phyloP scores from a whole-genome alignment of 306 rosid species.

The Dryas alaskensis region DNA sequence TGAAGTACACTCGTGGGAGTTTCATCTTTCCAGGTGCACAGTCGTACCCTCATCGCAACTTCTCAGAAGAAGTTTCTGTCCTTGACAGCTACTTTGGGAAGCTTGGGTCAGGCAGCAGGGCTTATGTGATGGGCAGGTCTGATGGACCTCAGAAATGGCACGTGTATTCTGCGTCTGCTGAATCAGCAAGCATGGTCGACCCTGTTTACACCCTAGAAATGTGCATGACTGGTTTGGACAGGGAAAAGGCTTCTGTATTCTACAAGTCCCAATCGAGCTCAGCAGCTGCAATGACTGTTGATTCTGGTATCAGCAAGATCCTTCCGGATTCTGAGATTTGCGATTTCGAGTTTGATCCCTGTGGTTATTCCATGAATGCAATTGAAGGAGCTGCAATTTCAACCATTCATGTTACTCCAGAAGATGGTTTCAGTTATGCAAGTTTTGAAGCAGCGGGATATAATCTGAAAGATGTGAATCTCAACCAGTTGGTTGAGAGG shows the following conservation, averaged over 20 bases:
- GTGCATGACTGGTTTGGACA: constrained; percentile 71
- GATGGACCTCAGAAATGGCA: constrained; percentile 57
- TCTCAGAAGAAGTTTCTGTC: constrained; percentile 51
- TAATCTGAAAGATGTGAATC: constrained; percentile 33
- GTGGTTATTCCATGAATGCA: constrained; percentile 71
- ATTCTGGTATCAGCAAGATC: constrained; percentile 62
- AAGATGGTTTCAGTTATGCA: constrained; percentile 64
- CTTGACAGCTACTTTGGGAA: constrained; percentile 52
- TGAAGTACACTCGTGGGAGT: constrained; percentile 60
- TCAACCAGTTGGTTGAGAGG: constrained; percentile 41
- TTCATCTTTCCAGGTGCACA: constrained; percentile 69
- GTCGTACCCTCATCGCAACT: constrained; percentile 58
- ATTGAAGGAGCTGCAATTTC: constrained; percentile 60
- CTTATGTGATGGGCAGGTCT: constrained; percentile 49
- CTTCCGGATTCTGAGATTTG: constrained; percentile 62
- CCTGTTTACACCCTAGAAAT: constrained; percentile 54
- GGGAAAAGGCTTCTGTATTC: constrained; percentile 47
- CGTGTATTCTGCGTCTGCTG: constrained; percentile 55
- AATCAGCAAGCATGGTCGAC: constrained; percentile 18
- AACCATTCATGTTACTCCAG: constrained; percentile 53
- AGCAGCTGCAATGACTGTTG: constrained; percentile 48
- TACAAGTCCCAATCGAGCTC: constrained; percentile 42
- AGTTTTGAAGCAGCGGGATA: constrained; percentile 70
- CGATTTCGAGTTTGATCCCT: constrained; percentile 65
- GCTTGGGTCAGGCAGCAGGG: constrained; percentile 54